Evolutionary conservation across 495 filamentous ascomycete genomes (phyloP), one percentile per base, ranked within the genome.

Genomic region (Achaetomiella virescens): DNA sequence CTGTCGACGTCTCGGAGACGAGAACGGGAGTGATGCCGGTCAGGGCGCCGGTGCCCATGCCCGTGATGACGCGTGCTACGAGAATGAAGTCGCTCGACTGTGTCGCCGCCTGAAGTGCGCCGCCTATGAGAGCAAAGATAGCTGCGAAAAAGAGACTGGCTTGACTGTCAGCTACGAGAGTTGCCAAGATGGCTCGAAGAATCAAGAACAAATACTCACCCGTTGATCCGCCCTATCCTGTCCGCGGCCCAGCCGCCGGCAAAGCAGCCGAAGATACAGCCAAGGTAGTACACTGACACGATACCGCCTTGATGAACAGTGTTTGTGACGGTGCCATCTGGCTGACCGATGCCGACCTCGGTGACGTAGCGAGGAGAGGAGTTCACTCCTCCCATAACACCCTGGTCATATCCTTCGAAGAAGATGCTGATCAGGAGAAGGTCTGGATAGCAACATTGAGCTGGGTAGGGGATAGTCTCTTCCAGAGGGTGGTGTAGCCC

Each of bases 311-410:
- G 47, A 22, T 24, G 47, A 54, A 58, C 7, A 53, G 40, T 55
- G 52, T 64, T 54, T 24, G 65, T 64, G 25, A 66, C 54, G 14
- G 48, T 54, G 17, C 52, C 54, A 29, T 64, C 61, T 17, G 38
- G 42, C 12, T 42, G 31, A 56, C 65, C 62, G 45, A 67, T 58
- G n/a, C 60, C 58, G n/a, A 63, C 54, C 57, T 57, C 67, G 14
- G 70, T 54, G 27, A 80, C 72, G 61, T 78, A 84, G 37, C 78
- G 71, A 7, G 71, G 24, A 27, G 64, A 45, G 21, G 27, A 24
- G 65, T 89, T 88, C 8, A 89, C 87, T 44, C 87, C 86, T 18
- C 82, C 80, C 84, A 88, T 89, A 77, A 90, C 81, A 54, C 86
- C 85, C 64, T 86, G 83, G 55, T 85, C 83, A 66, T 86, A 86